Conservation (phyloP, 164 flowering plant species). For the Piper longum region DNA sequence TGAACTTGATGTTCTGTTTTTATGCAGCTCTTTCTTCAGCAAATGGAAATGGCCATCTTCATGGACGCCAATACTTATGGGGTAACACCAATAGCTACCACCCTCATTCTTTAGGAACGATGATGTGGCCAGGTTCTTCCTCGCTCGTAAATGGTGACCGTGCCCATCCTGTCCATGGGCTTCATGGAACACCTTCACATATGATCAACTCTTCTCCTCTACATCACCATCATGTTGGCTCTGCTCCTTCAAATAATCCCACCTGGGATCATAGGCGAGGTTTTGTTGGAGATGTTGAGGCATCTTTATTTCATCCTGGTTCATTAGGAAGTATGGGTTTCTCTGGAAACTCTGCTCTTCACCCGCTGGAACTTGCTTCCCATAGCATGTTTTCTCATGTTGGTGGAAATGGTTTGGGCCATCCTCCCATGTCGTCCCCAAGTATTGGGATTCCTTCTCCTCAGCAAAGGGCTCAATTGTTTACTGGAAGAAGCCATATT, state of each 20-base stretch:
- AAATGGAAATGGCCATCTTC: slow-evolving; percentile 40
- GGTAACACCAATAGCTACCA: slow-evolving; percentile 33
- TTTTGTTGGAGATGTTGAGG: slow-evolving; percentile 52
- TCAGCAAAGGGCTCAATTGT: slow-evolving; percentile 53
- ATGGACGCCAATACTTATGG: slow-evolving; percentile 51
- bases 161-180: slow-evolving; percentile 11
- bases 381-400: slow-evolving; percentile 42
- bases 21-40: slow-evolving; percentile 43
- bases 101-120: slow-evolving; percentile 30
- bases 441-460: slow-evolving; percentile 44
- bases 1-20: slow-evolving; percentile 1
- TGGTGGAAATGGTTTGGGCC: slow-evolving; percentile 42
- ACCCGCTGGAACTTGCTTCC: slow-evolving; percentile 60
- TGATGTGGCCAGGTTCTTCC: slow-evolving; percentile 73
- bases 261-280: slow-evolving; percentile 64
- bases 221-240: slow-evolving; percentile 64
- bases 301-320: slow-evolving; percentile 55
- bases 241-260: slow-evolving; percentile 67
- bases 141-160: slow-evolving; percentile 44
- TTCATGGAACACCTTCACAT: slow-evolving; percentile 33
- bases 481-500: slow-evolving; percentile 64
- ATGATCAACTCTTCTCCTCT: slow-evolving; percentile 33
- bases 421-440: slow-evolving; percentile 34
- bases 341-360: slow-evolving; percentile 34
- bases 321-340: slow-evolving; percentile 59